phyloP scores from a whole-genome alignment of 805 yeast genomes.

The Barnettozyma sp. region DNA sequence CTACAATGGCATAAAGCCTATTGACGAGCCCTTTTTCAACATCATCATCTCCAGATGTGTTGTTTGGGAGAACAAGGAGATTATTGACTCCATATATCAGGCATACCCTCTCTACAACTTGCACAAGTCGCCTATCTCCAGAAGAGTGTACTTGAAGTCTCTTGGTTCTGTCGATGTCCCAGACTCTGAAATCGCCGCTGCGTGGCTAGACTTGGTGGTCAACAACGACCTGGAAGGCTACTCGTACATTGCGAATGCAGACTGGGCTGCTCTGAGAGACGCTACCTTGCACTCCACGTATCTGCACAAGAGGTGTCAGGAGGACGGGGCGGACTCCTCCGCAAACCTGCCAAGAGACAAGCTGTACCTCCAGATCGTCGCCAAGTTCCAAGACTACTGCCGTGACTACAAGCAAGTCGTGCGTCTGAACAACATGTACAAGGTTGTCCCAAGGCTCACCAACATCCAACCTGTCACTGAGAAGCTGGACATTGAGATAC shows the following conservation, averaged over 20 bases:
- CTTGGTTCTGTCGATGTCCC: conserved; percentile 52
- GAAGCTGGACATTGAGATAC: conserved; percentile 4
- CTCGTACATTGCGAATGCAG: conserved; percentile 69
- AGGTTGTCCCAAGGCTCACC: conserved; percentile 8
- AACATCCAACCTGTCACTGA: conserved; percentile 4
- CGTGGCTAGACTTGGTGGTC: conserved; percentile 47
- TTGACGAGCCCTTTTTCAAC: conserved; percentile 79
- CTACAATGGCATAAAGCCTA: conserved; percentile 48
- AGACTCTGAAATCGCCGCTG: conserved; percentile 44
- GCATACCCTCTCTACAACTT: conserved; percentile 53
- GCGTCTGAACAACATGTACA: conserved; percentile 6
- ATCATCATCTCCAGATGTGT: conserved; percentile 62
- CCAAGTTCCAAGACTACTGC: conserved; percentile 20
- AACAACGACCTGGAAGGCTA: conserved; percentile 48
- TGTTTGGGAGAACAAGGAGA: conserved; percentile 60
- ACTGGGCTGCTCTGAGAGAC: conserved; percentile 78
- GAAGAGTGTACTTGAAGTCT: conserved; percentile 67
- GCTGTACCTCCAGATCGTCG: conserved; percentile 19
- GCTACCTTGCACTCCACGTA: conserved; percentile 40
- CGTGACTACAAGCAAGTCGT: conserved; percentile 19
- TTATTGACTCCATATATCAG: conserved; percentile 54
- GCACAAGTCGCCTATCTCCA: conserved; percentile 58
- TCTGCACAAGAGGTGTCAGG: conserved; percentile 4
- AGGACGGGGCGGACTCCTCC: conserved; percentile 2
- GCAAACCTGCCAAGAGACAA: conserved; percentile 12